Evolutionary conservation across 2,329 filamentous ascomycete genomes (phyloP).

Genomic region (Endoconidiophora laricicola): DNA sequence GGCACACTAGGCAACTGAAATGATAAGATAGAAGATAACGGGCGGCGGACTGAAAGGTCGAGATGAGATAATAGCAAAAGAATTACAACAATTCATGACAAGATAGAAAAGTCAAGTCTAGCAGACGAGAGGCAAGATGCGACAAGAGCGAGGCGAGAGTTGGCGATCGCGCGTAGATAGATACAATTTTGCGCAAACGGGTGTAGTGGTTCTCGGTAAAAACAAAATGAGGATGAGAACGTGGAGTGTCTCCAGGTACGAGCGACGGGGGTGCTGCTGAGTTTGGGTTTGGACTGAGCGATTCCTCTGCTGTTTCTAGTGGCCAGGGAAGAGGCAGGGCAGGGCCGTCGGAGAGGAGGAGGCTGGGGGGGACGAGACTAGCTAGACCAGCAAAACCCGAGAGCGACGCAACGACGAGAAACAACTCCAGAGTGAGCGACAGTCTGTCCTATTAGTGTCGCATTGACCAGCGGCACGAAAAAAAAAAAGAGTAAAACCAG

Average conservation of each 20-base stretch:
- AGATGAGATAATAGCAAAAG: background rate
- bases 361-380: background rate
- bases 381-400: background rate
- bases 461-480: no score
- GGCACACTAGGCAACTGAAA: no score
- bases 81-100: background rate
- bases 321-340: background rate
- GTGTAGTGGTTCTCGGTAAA: slow-evolving; percentile 5
- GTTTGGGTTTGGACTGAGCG: background rate
- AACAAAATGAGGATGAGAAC: slow-evolving; percentile 11
- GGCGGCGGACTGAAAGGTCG: background rate
- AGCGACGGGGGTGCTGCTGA: background rate
- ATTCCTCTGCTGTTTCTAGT: background rate
- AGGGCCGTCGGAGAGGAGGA: background rate
- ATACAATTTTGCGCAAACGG: background rate
- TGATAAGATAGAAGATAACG: no score
- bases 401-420: background rate
- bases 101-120: background rate
- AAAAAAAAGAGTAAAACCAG: no score
- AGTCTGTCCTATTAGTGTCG: no score
- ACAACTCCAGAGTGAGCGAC: no score
- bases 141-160: background rate
- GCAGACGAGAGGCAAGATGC: background rate
- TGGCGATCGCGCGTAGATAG: background rate
- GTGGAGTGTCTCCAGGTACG: slow-evolving; percentile 3